A percentile compares a stretch with the other conserved stretches of the same genome.
These are phyloP conservation scores for Marvania coccoides DNA, from an alignment of 139 green algal species.

Conservation along the genomic window DNA sequence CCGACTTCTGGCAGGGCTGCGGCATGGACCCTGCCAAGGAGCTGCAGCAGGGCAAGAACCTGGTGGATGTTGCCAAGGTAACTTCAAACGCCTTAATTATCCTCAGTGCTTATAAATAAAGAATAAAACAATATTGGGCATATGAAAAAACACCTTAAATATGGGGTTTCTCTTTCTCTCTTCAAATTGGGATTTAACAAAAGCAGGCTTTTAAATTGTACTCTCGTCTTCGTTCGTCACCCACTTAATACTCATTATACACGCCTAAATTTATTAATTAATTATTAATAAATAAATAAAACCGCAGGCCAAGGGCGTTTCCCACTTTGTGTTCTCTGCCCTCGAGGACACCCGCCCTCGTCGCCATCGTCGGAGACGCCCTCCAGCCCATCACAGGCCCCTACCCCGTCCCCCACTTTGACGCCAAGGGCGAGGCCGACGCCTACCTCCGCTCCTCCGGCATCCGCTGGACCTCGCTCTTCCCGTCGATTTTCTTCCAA, in stretches of 20 bases:
- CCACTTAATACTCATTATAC: too few species aligned
- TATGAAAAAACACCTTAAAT: too few species aligned
- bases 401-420: conserved; percentile 22
- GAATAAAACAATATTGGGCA: too few species aligned
- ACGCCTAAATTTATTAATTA: too few species aligned
- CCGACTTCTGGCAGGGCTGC: not conserved
- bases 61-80: conserved; percentile 1
- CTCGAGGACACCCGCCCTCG: conserved; percentile 19
- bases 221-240: too few species aligned
- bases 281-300: too few species aligned
- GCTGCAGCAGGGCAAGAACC: conserved; percentile 14
- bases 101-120: not conserved
- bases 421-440: conserved; percentile 19
- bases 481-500: conserved; percentile 4
- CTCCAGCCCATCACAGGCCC: not conserved
- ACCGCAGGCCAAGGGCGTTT: too few species aligned
- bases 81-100: not conserved
- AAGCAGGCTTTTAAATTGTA: too few species aligned
- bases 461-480: not conserved
- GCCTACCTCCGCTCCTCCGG: not conserved
- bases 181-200: too few species aligned
- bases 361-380: not conserved
- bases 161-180: too few species aligned
- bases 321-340: conserved; percentile 19
- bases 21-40: not conserved